Conservation (phyloP, 495 filamentous ascomycete genomes). For the Lasiosphaeris hirsuta region DNA sequence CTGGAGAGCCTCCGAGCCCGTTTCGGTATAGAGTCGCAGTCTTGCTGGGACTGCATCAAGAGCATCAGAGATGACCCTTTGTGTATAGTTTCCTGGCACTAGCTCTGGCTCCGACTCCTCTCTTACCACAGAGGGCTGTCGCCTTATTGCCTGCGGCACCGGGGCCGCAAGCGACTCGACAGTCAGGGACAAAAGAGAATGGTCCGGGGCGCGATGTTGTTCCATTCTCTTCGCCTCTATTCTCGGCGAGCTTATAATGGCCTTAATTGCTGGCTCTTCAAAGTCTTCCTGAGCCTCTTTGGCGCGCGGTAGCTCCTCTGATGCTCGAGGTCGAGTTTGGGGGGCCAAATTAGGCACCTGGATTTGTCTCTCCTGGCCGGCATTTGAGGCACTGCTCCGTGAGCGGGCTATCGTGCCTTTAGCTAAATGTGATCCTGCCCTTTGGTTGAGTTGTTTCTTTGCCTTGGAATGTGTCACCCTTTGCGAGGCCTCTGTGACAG, state of each 20-base stretch:
- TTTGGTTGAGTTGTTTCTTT: constrained; percentile 46
- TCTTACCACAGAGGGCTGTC: constrained; percentile 60
- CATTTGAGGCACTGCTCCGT: constrained; percentile 24
- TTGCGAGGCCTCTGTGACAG: constrained; percentile 45
- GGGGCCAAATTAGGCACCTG: constrained; percentile 14
- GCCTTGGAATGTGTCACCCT: constrained; percentile 50
- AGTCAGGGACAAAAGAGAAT: background rate
- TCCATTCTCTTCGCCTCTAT: constrained; percentile 17
- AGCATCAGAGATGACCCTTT: constrained; percentile 19
- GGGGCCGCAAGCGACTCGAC: background rate
- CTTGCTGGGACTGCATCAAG: constrained; percentile 35
- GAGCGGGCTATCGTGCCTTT: constrained; percentile 35
- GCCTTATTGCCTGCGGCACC: constrained; percentile 30
- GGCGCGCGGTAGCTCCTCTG: background rate
- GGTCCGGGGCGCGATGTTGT: constrained; percentile 7
- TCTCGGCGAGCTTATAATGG: constrained; percentile 19
- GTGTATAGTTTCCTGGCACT: constrained; percentile 12
- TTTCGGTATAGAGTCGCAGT: constrained; percentile 19
- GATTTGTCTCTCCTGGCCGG: constrained; percentile 36
- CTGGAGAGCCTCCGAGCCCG: background rate
- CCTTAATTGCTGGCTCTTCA: constrained; percentile 18
- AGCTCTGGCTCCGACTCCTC: constrained; percentile 56
- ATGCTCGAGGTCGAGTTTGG: background rate
- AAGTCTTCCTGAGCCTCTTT: background rate
- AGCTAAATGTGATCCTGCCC: constrained; percentile 32